Evolutionary conservation across 2,329 filamentous ascomycete genomes (phyloP).

Genomic region (Teratosphaeria viscida): DNA sequence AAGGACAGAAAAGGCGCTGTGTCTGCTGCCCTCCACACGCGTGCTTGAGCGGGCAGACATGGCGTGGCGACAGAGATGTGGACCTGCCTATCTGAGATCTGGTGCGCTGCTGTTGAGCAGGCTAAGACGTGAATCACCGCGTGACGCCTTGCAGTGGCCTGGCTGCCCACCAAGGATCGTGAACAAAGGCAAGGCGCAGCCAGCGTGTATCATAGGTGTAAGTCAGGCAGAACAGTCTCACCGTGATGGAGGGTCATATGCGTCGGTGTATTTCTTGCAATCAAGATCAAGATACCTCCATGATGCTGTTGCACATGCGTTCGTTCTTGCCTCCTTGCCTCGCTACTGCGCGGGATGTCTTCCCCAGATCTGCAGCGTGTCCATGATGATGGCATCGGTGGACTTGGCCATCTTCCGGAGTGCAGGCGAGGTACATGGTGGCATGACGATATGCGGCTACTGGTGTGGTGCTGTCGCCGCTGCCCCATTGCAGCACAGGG

Average conservation of each 20-base stretch:
- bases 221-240: background rate
- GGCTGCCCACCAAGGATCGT: background rate
- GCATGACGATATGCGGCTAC: no score
- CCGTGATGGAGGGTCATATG: background rate
- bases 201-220: background rate
- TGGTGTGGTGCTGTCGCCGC: no score
- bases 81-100: background rate
- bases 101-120: background rate
- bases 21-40: no score
- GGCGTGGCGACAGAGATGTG: background rate
- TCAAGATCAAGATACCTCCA: background rate
- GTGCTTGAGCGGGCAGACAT: background rate
- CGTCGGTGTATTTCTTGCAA: background rate
- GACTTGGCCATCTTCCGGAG: no score
- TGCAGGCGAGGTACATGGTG: no score
- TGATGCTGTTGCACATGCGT: background rate
- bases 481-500: no score
- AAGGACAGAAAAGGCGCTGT: no score
- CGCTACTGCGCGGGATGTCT: background rate
- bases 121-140: background rate
- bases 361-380: background rate
- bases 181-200: background rate
- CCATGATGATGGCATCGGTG: background rate
- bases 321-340: background rate
- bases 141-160: background rate